Evolutionary conservation across 805 yeast genomes (phyloP).

Genomic region (Suhomyces sp.): DNA sequence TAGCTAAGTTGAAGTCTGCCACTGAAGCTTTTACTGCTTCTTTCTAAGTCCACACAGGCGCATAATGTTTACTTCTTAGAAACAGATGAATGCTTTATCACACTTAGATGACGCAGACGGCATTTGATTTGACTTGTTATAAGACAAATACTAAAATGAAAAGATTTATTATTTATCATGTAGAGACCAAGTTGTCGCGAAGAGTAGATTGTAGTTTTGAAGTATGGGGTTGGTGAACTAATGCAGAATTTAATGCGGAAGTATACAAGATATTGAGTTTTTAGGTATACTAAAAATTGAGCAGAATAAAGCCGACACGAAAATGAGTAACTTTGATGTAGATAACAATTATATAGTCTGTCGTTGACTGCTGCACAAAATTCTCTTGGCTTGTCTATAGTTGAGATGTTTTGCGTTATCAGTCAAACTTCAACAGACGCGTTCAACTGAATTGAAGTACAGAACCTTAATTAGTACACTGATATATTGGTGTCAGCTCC

Average conservation of each 20-base stretch:
- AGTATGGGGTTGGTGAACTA: neutral
- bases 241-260: neutral
- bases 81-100: conserved; percentile 7
- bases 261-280: neutral
- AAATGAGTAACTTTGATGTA: neutral
- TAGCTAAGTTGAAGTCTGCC: conserved; percentile 84
- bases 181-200: neutral
- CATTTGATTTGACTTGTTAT: conserved; percentile 7
- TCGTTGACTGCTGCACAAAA: neutral
- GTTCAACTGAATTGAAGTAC: neutral
- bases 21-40: conserved; percentile 92
- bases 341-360: neutral
- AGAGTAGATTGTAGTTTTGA: neutral
- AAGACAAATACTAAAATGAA: conserved; percentile 8
- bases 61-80: conserved; percentile 6
- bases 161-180: conserved; percentile 4
- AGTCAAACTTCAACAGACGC: neutral
- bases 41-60: conserved; percentile 44
- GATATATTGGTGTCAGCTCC: neutral
- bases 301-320: neutral
- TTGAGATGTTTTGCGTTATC: neutral
- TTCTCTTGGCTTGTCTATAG: no score
- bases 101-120: conserved; percentile 9
- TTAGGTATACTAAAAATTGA: neutral
- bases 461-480: no score